Base-by-base conservation (phyloP, 768 basidiomycete genomes). In the Paxillus ammoniavirescens region DNA sequence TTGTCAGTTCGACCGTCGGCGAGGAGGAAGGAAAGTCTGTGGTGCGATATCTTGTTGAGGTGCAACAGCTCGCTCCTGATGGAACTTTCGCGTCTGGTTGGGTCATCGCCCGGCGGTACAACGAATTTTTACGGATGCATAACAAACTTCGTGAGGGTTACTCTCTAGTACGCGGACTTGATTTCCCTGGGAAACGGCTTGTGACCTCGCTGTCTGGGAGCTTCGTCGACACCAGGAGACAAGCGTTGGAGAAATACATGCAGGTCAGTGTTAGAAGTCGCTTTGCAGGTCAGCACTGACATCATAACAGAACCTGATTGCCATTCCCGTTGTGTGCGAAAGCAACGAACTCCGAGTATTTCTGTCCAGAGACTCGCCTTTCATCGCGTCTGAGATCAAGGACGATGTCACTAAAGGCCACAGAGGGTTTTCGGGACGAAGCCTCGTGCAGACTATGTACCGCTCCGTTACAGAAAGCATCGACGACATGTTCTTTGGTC, bases 401-500 rank as follows among this genome's bases (percentile, higher is more conserved):
- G 71, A 68, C 17, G 73, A 75, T 46, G 47, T n/a, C 59, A 55
- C 12, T 10, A 82, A 86, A 66, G 65, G 72, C 10, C 60, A 75
- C 5, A 69, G 73, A 13, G 65, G 76, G 0, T 86, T 87, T 61
- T 83, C 86, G 17, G 86, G 87, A 7, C 83, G 83, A 13, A 85
- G 84, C 52, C 77, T 97, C 36, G 91, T 98, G 49, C 86, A 87
- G 50, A 88, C 85, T 21, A 81, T 99, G 53, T 98, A 96, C 66
- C 86, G 88, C 30, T 91, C 93, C 23, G 91, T 99, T 43, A 83
- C 96, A 5, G 91, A 92, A 58, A 94, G 93, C 67, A 87, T 98
- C 62, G 97, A 99, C 68, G 97, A 98, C 69, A 92, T 97, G 82
- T 87, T 96, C 72, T 93, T 96, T 59, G 94, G 92, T 3, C 95